Evolutionary conservation across 2,329 filamentous ascomycete species (phyloP), one percentile per base, ranked within the genome.

Genomic region (Sporothrix pallida): DNA sequence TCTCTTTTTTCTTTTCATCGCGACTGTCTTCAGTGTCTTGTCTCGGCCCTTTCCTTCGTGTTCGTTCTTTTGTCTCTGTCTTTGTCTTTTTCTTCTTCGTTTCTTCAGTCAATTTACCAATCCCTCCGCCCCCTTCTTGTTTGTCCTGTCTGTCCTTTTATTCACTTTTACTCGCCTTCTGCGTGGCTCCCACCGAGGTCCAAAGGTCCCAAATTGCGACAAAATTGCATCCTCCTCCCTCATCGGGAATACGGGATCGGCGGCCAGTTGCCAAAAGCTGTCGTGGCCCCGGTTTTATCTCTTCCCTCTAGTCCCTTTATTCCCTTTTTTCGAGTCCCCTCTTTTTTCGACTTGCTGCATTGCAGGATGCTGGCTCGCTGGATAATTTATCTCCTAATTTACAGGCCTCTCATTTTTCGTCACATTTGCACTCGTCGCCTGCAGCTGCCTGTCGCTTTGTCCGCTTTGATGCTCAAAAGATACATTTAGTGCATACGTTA

Each of bases 181-280:
- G 23, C 26, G 56, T 58, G 37, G 37, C 42, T 65, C 20, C 37
- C 37, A 17, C 31, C 50, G 50, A 70, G 50, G 68, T 58, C 17
- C 42, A 48, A 7, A 46, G 62, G 17, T 37, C 31, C 31, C 31
- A 37, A 37, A 37, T 37, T 37, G 31, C 31, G 31, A 37, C 31
- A 37, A 37, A 6, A 37, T 37, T 37, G 31, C 31, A 58, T 48
- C 52, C 54, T 71, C 69, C 54, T 71, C 52, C 52, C 69, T 46
- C 37, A 71, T 71, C 69, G 52, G 67, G 48, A 69, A 54, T 69
- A 69, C 67, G 67, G 67, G 67, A 69, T 69, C 67, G 67, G 48
- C 67, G 26, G 46, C 17, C 15, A 69, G 31, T 67, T 67, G 62
- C 62, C 62, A 46, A 48, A 67, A 67, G 42, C 62, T 48, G 62